Conservation (phyloP, 2,329 filamentous ascomycete species). For the Ceratocystiopsis brevicomis region DNA sequence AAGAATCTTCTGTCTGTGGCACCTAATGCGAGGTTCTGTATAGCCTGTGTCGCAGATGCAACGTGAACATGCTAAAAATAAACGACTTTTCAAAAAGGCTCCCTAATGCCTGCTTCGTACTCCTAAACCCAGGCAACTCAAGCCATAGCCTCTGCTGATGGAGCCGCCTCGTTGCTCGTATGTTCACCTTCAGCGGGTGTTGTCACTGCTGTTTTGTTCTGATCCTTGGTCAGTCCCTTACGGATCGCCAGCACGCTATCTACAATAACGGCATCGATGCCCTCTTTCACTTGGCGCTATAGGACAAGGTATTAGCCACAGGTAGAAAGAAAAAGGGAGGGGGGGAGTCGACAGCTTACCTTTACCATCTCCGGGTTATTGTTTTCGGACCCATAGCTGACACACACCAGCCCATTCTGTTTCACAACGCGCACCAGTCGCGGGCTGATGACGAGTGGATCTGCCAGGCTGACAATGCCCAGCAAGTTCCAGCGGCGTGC, state of each 20-base stretch:
- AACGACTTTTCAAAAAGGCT: no score
- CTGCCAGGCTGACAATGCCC: constrained; percentile 75
- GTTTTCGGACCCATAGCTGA: constrained; percentile 81
- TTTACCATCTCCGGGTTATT: constrained; percentile 75
- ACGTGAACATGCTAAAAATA: no score
- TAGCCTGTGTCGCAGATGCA: no score
- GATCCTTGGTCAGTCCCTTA: constrained; percentile 52
- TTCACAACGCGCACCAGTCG: constrained; percentile 83
- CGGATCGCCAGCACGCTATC: constrained; percentile 86
- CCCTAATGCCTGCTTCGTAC: no score
- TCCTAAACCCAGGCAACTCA: no score
- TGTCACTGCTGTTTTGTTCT: constrained; percentile 5
- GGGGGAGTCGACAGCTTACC: constrained; percentile 30
- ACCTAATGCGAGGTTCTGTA: no score
- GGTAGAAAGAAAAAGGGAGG: background rate
- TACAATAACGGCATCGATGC: constrained; percentile 94
- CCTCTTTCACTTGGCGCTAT: constrained; percentile 76
- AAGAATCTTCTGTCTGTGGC: no score
- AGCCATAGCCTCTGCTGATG: no score
- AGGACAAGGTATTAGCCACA: background rate
- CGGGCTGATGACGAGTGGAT: constrained; percentile 76
- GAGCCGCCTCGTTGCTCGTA: no score
- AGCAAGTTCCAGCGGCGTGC: constrained; percentile 87
- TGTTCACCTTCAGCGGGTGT: no score
- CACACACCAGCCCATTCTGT: constrained; percentile 81